Base-by-base conservation (phyloP, 768 basidiomycete species). In the Collybia sordida region DNA sequence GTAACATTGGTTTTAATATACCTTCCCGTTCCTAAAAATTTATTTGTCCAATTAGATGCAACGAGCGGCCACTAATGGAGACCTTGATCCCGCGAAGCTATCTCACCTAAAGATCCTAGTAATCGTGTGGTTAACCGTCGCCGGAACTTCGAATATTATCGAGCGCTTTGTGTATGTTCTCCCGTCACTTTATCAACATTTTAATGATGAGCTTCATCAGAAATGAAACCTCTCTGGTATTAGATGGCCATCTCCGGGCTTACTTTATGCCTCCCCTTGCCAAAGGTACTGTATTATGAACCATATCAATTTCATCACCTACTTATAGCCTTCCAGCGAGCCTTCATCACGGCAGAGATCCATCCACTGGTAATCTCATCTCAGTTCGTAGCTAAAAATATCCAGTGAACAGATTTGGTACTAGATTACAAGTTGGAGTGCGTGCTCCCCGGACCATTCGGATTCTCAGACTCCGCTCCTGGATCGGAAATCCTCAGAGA, bases 251-350 rank as follows among this genome's bases (percentile, higher is more conserved):
- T 37, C 58, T 77, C 1, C 68, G 72, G 39, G 61, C 64, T 3
- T 58, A 72, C 49, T 74, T 74, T 47, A 52, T 73, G 14, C 78
- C 77, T 0, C 60, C 59, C 28, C 51, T 78, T 4, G 72, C 67
- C 15, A 52, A 57, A 59, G 72, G 77, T 74, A 45, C 42, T 37
- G 3, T 35, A 18, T 5, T 24, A 17, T 4, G 17, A 19, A n/a
- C 15, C 1, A 14, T 37, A 8, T 24, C 2, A 49, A 8, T 21
- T 52, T 4, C 11, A 6, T 24, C 15, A 24, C 31, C 37, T 22
- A 27, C 46, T 25, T 40, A 22, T 24, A 2, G 21, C 12, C 7
- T 41, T 28, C 41, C 28, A 69, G 68, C 64, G 2, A 60, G 60
- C 45, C 52, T 70, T 18, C 43, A 53, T 36, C 39, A 59, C 11